Conservation (phyloP, 108 stramenopile species). For the Cyclostephanos tholiformis region DNA sequence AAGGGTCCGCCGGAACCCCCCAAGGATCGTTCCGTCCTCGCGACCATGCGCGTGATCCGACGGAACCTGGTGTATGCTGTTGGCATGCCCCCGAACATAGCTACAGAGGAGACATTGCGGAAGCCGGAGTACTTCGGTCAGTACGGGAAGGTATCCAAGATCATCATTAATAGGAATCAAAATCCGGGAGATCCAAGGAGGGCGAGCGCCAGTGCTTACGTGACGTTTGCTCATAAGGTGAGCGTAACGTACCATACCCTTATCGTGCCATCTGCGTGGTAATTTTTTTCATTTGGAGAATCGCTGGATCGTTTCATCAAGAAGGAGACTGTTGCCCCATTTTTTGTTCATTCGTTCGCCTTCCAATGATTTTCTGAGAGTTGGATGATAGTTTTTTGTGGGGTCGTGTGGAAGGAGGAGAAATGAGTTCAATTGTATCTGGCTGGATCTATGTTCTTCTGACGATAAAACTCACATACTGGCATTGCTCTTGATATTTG, state of each 20-base stretch:
- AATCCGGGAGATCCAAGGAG: constrained; percentile 69
- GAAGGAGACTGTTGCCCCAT: too few relatives aligned
- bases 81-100: constrained; percentile 87
- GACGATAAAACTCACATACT: constrained; percentile 5
- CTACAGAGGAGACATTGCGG: constrained; percentile 85
- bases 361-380: too few relatives aligned
- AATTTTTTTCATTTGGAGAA: background rate
- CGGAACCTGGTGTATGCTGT: constrained; percentile 96
- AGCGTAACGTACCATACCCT: constrained; percentile 8
- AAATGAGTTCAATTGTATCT: too few relatives aligned
- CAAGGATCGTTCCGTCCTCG: constrained; percentile 87
- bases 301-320: too few relatives aligned
- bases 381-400: too few relatives aligned
- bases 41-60: constrained; percentile 97
- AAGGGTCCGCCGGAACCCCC: constrained; percentile 75
- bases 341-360: too few relatives aligned
- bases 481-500: background rate
- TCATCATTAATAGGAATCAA: constrained; percentile 90
- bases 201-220: constrained; percentile 89
- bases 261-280: background rate
- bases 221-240: constrained; percentile 96
- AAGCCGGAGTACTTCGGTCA: constrained; percentile 96
- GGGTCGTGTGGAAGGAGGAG: background rate
- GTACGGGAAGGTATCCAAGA: constrained; percentile 96
- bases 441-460: background rate